Conservation (phyloP, 768 basidiomycete species). For the Vishniacozyma victoriae region DNA sequence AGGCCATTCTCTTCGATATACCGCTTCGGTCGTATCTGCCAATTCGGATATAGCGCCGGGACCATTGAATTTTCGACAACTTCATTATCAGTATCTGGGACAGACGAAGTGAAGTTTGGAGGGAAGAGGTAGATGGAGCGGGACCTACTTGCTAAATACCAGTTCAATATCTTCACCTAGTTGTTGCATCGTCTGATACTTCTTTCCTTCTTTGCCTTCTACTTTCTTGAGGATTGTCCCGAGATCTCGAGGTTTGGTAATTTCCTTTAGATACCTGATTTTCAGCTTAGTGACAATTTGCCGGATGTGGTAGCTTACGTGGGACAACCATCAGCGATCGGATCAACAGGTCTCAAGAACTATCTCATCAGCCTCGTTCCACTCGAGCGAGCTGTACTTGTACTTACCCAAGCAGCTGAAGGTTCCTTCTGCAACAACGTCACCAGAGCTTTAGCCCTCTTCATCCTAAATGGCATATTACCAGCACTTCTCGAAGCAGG, state of each 20-base stretch:
- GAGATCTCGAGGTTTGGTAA: slow-evolving; percentile 88
- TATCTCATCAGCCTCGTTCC: slow-evolving; percentile 6
- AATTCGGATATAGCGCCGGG: slow-evolving; percentile 65
- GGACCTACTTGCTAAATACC: slow-evolving; percentile 63
- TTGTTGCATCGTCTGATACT: slow-evolving; percentile 74
- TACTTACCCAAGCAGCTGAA: slow-evolving; percentile 19
- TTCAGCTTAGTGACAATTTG: neutral
- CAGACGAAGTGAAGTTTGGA: neutral
- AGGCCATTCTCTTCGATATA: slow-evolving; percentile 79
- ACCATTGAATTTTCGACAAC: slow-evolving; percentile 85
- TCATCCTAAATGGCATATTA: slow-evolving; percentile 17
- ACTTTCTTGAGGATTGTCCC: slow-evolving; percentile 60
- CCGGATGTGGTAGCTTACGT: slow-evolving; percentile 57
- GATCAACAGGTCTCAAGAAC: slow-evolving; percentile 79
- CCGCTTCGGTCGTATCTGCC: slow-evolving; percentile 67
- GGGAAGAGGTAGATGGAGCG: no score
- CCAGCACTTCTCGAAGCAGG: no score
- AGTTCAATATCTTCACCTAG: slow-evolving; percentile 74
- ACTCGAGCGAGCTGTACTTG: slow-evolving; percentile 3
- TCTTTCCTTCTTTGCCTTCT: slow-evolving; percentile 51
- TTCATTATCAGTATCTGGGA: slow-evolving; percentile 6
- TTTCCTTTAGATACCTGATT: slow-evolving; percentile 81
- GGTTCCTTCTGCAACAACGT: slow-evolving; percentile 16
- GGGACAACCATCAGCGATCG: slow-evolving; percentile 74
- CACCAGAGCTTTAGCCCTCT: slow-evolving; percentile 28